Evolutionary conservation across 2,329 filamentous ascomycete genomes (phyloP), one percentile per base, ranked within the genome.

Genomic region (Cercospora sojina): DNA sequence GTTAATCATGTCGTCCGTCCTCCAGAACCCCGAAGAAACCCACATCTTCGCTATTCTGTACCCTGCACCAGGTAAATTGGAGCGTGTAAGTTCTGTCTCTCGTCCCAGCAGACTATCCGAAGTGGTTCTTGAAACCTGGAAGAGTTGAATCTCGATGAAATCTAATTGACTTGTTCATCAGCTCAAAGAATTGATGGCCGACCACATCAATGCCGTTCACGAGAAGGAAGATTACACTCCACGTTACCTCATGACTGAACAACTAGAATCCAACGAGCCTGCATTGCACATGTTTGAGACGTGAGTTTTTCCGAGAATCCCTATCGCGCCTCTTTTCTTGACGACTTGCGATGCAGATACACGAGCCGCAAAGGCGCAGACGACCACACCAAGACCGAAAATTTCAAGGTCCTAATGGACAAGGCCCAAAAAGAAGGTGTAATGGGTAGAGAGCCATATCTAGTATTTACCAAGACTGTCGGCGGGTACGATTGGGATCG

Each of bases 201-300:
- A 59, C 20, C 65, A 67, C 62, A 65, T 64, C 67, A 64, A 62
- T 12, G 67, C 65, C 38, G 64, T 65, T 4, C 69, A 70, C 62
- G 56, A 60, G 10, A 70, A 71, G 35, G 67, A 72, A 59, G 70
- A 71, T 47, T 71, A 71, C 38, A 71, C 69, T 1, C 64, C 67
- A 5, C 68, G 71, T 20, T 71, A 71, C 41, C 59, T 72, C 13
- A 67, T 70, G 66, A 70, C 71, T 16, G 71, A 72, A 56, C 67
- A 71, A 60, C 53, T 72, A 18, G 71, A 68, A 31, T 59, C 64
- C 29, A 60, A 68, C 12, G 67, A 68, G 25, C 68, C 70, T 20
- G 71, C 66, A n/a, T 56, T 71, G 53, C 68, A 69, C 32, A 71
- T 71, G 67, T 68, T 72, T 32, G 69, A 72, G 65, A 72, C 70